Conservation (phyloP, 2,329 filamentous ascomycete genomes). For the Clarireedia hainanense region DNA sequence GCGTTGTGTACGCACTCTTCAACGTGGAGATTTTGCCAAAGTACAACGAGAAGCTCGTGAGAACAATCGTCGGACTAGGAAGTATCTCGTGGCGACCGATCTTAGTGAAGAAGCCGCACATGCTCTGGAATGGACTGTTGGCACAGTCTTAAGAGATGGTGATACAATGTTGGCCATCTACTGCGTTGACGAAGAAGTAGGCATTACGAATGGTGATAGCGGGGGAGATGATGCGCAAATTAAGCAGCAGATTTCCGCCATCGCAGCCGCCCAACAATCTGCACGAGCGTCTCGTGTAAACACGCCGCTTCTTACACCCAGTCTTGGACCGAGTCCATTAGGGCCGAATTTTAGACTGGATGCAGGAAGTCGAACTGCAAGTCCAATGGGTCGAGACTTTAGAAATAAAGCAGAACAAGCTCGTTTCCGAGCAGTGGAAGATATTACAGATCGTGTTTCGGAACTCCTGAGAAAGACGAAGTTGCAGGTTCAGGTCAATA, state of each 20-base stretch:
- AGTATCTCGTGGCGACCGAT: slow-evolving; percentile 94
- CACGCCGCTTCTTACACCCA: slow-evolving; percentile 20
- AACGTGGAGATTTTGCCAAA: slow-evolving; percentile 75
- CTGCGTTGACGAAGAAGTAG: slow-evolving; percentile 82
- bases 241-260: slow-evolving; percentile 67
- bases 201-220: slow-evolving; percentile 35
- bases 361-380: slow-evolving; percentile 19
- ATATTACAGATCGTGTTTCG: slow-evolving; percentile 78
- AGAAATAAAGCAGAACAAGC: slow-evolving; percentile 65
- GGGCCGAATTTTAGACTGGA: slow-evolving; percentile 18
- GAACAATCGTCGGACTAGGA: slow-evolving; percentile 69
- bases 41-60: slow-evolving; percentile 73
- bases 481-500: slow-evolving; percentile 84
- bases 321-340: slow-evolving; percentile 17
- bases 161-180: slow-evolving; percentile 92
- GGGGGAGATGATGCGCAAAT: slow-evolving; percentile 59
- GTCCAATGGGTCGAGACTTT: slow-evolving; percentile 34
- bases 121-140: slow-evolving; percentile 94
- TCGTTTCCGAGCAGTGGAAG: slow-evolving; percentile 69
- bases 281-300: slow-evolving; percentile 10
- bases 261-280: slow-evolving; percentile 44
- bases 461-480: slow-evolving; percentile 82
- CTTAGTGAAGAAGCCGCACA: slow-evolving; percentile 91
- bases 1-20: slow-evolving; percentile 80
- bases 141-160: slow-evolving; percentile 86